Conservation (phyloP, 306 rosid genomes). For the Oemleria cerasiformis region DNA sequence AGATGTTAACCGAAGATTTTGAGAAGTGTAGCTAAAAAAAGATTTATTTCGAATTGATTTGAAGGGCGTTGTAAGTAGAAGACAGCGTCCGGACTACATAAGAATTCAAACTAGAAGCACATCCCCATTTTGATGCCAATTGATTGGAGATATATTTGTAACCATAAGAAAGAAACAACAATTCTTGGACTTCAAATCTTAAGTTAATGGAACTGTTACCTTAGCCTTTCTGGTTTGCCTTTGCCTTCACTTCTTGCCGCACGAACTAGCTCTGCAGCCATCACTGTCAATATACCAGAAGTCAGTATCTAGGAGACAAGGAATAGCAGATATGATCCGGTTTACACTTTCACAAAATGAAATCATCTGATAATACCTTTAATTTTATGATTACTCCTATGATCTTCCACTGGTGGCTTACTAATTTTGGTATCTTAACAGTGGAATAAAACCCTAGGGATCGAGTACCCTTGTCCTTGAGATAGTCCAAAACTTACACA, state of each 20-base stretch:
- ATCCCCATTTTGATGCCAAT: background rate
- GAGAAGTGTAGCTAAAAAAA: background rate
- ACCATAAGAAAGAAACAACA: background rate
- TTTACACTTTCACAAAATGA: conserved; percentile 1
- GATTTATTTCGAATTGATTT: background rate
- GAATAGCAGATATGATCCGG: background rate
- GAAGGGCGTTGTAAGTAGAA: background rate
- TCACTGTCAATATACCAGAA: conserved; percentile 47
- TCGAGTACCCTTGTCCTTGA: background rate
- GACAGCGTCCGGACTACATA: background rate
- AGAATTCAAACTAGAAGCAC: background rate
- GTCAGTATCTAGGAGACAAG: conserved; percentile 12
- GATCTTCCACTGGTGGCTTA: background rate
- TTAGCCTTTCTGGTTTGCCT: conserved; percentile 70
- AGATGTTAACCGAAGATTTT: background rate
- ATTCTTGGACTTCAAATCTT: background rate
- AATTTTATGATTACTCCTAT: background rate
- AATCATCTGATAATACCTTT: background rate
- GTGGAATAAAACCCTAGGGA: background rate
- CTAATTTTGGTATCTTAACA: background rate
- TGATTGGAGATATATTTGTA: background rate
- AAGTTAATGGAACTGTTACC: conserved; percentile 40
- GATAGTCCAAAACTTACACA: background rate
- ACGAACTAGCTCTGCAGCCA: conserved; percentile 93
- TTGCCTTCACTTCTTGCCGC: conserved; percentile 57